Evolutionary conservation across 176 grass and related monocot genomes (phyloP), one percentile per base, ranked within the genome.

Genomic region (Bromus sterilis): DNA sequence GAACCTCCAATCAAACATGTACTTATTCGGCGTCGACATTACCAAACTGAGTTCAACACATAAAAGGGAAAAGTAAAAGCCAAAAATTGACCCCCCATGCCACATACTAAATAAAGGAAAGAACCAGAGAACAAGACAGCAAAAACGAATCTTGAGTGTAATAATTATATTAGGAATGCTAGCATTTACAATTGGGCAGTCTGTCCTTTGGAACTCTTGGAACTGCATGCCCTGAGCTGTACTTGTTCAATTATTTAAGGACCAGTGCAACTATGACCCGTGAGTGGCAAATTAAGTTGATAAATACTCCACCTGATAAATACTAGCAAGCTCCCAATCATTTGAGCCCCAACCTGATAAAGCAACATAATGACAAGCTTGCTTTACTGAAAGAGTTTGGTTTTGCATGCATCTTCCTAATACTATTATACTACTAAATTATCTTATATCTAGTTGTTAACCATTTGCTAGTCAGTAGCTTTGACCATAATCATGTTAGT

Each of bases 291-390:
- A 20, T 70, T 85, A 61, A 26, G 13, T 59, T n/a, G n/a, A n/a
- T n/a, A n/a, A n/a, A n/a, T n/a, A n/a, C n/a, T n/a, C n/a, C n/a
- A n/a, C n/a, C n/a, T n/a, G n/a, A n/a, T n/a, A n/a, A 21, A 16
- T 51, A 51, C 48, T 51, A 20, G 48, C 18, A 51, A 51, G 48
- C 18, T 51, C 21, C 18, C 48, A 51, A 51, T 51, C 48, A 51
- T 51, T 51, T 21, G 48, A n/a, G n/a, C n/a, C n/a, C n/a, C n/a
- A n/a, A n/a, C n/a, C n/a, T 51, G 48, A 51, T 63, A 76, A 90
- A 77, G 66, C 57, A 74, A 85, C 70, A 58, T 66, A 31, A 32
- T 37, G 43, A 48, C 36, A 39, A 75, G 46, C 23, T 40, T 78
- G 66, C 12, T 66, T 78, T 33, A 44, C 73, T 60, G 44, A 66